These are phyloP conservation scores for Cutaneotrichosporon daszewskae DNA, from an alignment of 1,284 basidiomycete genomes.

Conservation along the genomic window DNA sequence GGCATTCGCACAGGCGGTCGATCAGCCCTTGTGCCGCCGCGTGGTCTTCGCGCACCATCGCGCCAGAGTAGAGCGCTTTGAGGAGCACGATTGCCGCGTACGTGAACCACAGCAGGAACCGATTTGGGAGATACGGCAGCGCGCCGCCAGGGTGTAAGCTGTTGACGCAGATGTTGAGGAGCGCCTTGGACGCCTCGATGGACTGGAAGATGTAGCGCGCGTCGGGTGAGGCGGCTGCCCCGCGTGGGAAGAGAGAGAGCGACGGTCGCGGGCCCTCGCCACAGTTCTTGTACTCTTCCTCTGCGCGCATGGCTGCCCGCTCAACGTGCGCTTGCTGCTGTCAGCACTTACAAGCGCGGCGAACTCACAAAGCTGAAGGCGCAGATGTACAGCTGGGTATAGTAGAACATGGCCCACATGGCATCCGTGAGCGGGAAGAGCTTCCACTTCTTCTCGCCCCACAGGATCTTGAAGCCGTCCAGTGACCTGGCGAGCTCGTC, in stretches of 20 bases:
- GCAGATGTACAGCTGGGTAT: conserved; percentile 43
- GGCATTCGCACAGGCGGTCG: conserved; percentile 37
- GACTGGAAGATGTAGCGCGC: conserved; percentile 45
- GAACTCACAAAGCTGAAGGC: conserved; percentile 46
- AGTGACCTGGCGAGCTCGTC: conserved; percentile 44
- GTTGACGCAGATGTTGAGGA: conserved; percentile 45
- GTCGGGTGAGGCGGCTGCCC: conserved; percentile 42
- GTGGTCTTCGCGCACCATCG: conserved; percentile 43
- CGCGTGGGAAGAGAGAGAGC: conserved; percentile 41
- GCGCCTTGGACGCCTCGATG: conserved; percentile 41
- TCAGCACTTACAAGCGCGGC: not conserved
- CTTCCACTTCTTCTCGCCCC: conserved; percentile 41
- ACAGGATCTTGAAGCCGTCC: conserved; percentile 43
- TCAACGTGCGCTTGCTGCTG: conserved; percentile 47
- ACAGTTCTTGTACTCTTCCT: conserved; percentile 29
- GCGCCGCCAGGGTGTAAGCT: conserved; percentile 42
- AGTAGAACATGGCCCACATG: conserved; percentile 44
- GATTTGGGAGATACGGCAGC: conserved; percentile 42
- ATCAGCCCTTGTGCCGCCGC: conserved; percentile 32
- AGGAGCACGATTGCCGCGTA: conserved; percentile 45
- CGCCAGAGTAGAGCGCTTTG: conserved; percentile 47
- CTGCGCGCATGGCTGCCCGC: conserved; percentile 40
- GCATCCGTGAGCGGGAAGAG: conserved; percentile 37
- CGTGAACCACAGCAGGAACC: conserved; percentile 46
- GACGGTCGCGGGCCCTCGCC: conserved; percentile 19